phyloP scores from a whole-genome alignment of 202 grass and related monocot genomes.

The Zizania palustris region DNA sequence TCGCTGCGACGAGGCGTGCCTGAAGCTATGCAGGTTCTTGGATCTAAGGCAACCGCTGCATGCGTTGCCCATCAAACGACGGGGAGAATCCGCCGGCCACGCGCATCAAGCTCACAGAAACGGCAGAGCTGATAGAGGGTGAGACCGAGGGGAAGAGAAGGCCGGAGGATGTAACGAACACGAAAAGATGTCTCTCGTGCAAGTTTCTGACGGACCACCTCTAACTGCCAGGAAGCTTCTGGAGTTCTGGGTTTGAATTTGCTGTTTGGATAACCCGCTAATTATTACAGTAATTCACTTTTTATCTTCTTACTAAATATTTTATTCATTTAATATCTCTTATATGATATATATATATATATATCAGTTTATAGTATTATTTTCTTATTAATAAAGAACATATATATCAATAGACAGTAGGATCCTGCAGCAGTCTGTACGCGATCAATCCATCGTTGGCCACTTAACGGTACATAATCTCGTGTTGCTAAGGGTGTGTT shows the following conservation, averaged over 20 bases:
- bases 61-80: slow-evolving; percentile 90
- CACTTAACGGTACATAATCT: not conserved
- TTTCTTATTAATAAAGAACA: too few species aligned
- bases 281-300: too few species aligned
- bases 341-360: too few species aligned
- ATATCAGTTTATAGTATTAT: too few species aligned
- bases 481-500: not conserved
- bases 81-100: slow-evolving; percentile 42
- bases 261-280: not conserved
- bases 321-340: too few species aligned
- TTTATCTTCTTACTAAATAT: too few species aligned
- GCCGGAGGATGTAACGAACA: not conserved
- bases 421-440: slow-evolving; percentile 65
- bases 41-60: slow-evolving; percentile 79
- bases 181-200: not conserved
- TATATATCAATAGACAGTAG: slow-evolving; percentile 24
- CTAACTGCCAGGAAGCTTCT: slow-evolving; percentile 35
- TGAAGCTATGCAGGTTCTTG: slow-evolving; percentile 47
- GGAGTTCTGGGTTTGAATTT: not conserved
- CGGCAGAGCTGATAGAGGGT: slow-evolving; percentile 20
- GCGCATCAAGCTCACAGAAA: slow-evolving; percentile 39
- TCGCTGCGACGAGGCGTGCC: too few species aligned
- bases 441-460: not conserved
- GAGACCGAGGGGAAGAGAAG: not conserved
- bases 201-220: not conserved